Conservation (phyloP, 805 yeast species). For the Diddensiella santjacobensis region DNA sequence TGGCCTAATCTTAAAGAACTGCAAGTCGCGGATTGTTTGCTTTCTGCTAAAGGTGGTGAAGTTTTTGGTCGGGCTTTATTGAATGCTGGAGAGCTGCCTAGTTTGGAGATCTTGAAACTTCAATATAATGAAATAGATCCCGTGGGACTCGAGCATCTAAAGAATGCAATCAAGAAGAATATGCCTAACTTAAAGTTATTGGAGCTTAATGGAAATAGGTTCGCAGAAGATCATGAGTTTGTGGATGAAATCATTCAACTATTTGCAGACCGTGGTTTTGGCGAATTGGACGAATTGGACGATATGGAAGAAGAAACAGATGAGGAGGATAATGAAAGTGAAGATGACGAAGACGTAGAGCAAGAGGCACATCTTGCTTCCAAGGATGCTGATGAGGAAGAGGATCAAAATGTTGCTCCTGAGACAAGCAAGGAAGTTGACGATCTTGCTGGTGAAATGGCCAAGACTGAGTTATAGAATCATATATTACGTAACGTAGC, state of each 20-base stretch:
- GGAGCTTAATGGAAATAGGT: constrained; percentile 91
- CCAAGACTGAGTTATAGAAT: constrained; percentile 45
- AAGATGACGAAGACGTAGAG: constrained; percentile 53
- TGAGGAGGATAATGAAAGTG: constrained; percentile 65
- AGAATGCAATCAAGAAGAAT: constrained; percentile 48
- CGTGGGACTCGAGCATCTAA: constrained; percentile 57
- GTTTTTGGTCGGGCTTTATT: constrained; percentile 41
- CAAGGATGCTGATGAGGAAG: constrained; percentile 38
- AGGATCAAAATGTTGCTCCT: constrained; percentile 41
- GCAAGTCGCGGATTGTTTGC: constrained; percentile 82
- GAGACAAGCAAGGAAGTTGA: constrained; percentile 47
- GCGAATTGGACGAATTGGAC: constrained; percentile 88
- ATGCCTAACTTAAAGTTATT: constrained; percentile 59
- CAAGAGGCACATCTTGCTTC: constrained; percentile 58
- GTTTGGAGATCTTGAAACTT: constrained; percentile 59
- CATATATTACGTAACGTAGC: not conserved
- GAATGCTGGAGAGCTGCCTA: constrained; percentile 29
- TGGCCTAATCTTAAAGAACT: constrained; percentile 76
- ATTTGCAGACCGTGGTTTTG: constrained; percentile 69
- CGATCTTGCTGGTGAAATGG: constrained; percentile 55
- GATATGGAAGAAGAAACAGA: constrained; percentile 84
- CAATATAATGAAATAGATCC: constrained; percentile 86
- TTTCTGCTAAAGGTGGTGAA: constrained; percentile 75
- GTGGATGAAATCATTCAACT: constrained; percentile 56
- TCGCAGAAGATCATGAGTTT: constrained; percentile 79